These are phyloP conservation scores for Miscanthus sacchariflorus DNA, from an alignment of 202 grass and related monocot species.

Conservation along the genomic window DNA sequence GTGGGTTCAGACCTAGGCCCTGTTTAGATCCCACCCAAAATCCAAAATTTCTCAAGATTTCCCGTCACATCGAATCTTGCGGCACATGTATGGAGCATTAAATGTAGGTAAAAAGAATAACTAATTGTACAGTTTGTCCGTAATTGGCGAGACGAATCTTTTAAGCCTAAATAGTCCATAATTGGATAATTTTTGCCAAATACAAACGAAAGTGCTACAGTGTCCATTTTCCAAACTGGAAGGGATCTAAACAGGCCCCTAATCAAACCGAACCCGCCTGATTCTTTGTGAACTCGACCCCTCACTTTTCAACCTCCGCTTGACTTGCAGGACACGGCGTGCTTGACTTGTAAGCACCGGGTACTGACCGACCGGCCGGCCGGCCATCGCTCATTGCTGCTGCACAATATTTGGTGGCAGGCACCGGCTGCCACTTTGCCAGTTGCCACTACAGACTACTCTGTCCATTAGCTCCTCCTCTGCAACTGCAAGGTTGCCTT, in stretches of 20 bases:
- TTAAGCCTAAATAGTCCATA: too few relatives aligned
- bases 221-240: too few relatives aligned
- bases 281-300: conserved; percentile 10
- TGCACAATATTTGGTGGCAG: neutral
- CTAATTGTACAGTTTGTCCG: too few relatives aligned
- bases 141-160: too few relatives aligned
- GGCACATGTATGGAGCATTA: too few relatives aligned
- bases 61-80: too few relatives aligned
- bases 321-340: conserved; percentile 19
- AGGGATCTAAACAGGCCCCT: too few relatives aligned
- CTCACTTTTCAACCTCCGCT: conserved; percentile 15
- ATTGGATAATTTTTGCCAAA: too few relatives aligned
- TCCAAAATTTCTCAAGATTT: too few relatives aligned
- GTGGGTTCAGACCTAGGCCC: conserved; percentile 25
- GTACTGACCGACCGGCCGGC: neutral
- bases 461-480: conserved; percentile 4
- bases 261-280: conserved; percentile 17
- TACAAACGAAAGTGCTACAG: too few relatives aligned
- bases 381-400: conserved; percentile 16
- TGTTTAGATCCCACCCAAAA: too few relatives aligned
- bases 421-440: neutral
- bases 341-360: neutral
- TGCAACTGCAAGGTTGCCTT: neutral
- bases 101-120: too few relatives aligned
- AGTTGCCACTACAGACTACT: neutral